Conservation (phyloP, 345 rosid genomes). For the Noccaea caerulescens region DNA sequence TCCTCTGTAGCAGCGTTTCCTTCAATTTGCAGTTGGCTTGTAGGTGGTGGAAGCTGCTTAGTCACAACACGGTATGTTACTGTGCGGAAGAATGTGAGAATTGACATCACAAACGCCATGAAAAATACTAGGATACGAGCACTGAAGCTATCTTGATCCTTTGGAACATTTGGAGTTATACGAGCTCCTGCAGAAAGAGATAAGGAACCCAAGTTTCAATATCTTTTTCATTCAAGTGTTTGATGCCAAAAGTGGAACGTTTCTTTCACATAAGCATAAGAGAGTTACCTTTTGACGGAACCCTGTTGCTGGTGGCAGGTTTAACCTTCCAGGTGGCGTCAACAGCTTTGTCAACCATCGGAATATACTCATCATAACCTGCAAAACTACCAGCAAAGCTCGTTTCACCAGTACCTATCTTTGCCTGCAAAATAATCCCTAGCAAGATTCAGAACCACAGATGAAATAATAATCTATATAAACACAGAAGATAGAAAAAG, state of each 20-base stretch:
- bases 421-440: slow-evolving; percentile 57
- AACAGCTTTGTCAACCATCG: slow-evolving; percentile 97
- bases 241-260: slow-evolving; percentile 2
- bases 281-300: slow-evolving; percentile 63
- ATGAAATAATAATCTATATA: not conserved
- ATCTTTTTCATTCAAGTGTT: slow-evolving; percentile 10
- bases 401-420: slow-evolving; percentile 61
- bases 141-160: slow-evolving; percentile 59
- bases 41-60: slow-evolving; percentile 52
- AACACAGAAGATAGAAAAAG: slow-evolving; percentile 2
- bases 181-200: slow-evolving; percentile 49
- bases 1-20: slow-evolving; percentile 48
- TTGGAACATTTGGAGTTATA: slow-evolving; percentile 48
- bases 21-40: slow-evolving; percentile 40
- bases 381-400: slow-evolving; percentile 65
- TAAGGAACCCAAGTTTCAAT: slow-evolving; percentile 29
- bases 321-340: slow-evolving; percentile 87
- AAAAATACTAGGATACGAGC: slow-evolving; percentile 52
- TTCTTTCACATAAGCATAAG: not conserved
- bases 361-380: slow-evolving; percentile 98
- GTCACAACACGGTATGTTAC: slow-evolving; percentile 49
- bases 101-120: slow-evolving; percentile 67
- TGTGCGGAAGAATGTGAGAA: slow-evolving; percentile 59
- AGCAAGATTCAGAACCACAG: slow-evolving; percentile 13
- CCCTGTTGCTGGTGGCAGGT: slow-evolving; percentile 48